Percentiles rank a stretch among this genome's conserved stretches.
Conservation (phyloP, 1,284 basidiomycete genomes). For the Earliella scabrosa region DNA sequence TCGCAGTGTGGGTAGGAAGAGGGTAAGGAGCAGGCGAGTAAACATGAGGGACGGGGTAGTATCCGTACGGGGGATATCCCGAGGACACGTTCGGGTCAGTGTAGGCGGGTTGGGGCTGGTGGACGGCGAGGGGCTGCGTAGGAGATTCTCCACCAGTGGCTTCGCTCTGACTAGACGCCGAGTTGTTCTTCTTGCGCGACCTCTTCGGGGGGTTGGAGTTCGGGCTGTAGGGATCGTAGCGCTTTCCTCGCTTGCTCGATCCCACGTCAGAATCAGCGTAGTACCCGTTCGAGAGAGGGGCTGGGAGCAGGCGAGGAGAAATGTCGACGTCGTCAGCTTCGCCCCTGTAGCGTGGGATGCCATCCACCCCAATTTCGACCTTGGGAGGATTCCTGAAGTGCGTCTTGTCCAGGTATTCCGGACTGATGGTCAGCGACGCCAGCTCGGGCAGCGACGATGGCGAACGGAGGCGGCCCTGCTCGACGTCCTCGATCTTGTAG, state of each 20-base stretch:
- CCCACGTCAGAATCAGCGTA: constrained; percentile 44
- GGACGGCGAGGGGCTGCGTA: constrained; percentile 25
- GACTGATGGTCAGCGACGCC: constrained; percentile 83
- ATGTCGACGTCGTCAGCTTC: constrained; percentile 71
- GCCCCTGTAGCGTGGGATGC: constrained; percentile 79
- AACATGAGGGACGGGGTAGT: constrained; percentile 29
- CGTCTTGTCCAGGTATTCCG: constrained; percentile 88
- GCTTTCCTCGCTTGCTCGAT: constrained; percentile 49
- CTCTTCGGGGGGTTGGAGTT: constrained; percentile 31
- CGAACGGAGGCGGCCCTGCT: constrained; percentile 83
- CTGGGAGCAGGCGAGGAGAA: constrained; percentile 50
- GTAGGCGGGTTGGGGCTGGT: constrained; percentile 27
- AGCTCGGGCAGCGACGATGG: constrained; percentile 92
- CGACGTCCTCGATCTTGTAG: constrained; percentile 92
- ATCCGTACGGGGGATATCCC: constrained; percentile 29
- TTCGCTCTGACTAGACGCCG: constrained; percentile 27
- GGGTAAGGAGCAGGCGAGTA: constrained; percentile 32
- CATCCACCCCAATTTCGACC: constrained; percentile 84
- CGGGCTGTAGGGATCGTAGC: constrained; percentile 55
- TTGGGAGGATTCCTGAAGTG: constrained; percentile 92
- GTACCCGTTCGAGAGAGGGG: constrained; percentile 56
- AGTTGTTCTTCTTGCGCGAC: constrained; percentile 35
- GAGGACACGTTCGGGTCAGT: constrained; percentile 19
- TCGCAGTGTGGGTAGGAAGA: constrained; percentile 17
- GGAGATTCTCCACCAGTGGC: constrained; percentile 25